Evolutionary conservation across 306 rosid genomes (phyloP).

Genomic region (Medicago truncatula): DNA sequence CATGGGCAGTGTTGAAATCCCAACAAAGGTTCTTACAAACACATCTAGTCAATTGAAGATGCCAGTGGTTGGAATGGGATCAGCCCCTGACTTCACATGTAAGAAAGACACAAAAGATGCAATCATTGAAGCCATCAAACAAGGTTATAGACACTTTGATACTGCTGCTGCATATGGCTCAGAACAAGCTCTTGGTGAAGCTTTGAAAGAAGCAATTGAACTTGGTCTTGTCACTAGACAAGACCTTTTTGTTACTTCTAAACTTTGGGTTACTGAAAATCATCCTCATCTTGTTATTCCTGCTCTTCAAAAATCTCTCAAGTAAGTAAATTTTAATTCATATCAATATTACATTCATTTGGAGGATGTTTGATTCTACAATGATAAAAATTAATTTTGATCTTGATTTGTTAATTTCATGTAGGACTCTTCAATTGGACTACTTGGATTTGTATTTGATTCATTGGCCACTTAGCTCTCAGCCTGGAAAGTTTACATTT

Average conservation of each 20-base stretch:
- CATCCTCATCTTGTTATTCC: constrained; percentile 52
- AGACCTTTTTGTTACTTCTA: constrained; percentile 59
- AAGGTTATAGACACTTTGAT: constrained; percentile 59
- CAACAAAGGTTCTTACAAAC: constrained; percentile 35
- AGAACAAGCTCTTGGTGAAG: constrained; percentile 52
- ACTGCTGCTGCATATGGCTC: constrained; percentile 57
- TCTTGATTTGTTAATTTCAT: background rate
- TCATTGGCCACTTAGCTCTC: constrained; percentile 55
- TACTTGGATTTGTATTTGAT: constrained; percentile 58
- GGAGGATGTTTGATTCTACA: background rate
- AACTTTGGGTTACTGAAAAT: constrained; percentile 54
- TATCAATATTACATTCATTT: background rate
- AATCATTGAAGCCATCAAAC: constrained; percentile 51
- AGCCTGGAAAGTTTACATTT: constrained; percentile 48
- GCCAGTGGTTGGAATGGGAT: constrained; percentile 57
- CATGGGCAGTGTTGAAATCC: constrained; percentile 42
- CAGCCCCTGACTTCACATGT: constrained; percentile 55
- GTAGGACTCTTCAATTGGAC: constrained; percentile 54
- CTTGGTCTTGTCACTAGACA: constrained; percentile 51
- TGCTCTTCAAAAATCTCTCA: constrained; percentile 48
- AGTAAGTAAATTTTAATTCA: constrained; percentile 23
- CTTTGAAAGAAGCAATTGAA: constrained; percentile 42
- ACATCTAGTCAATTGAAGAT: background rate
- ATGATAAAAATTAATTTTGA: no score
- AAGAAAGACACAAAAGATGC: constrained; percentile 51